phyloP scores from a whole-genome alignment of 257 asterid genomes.

The Solanum corneliomulleri region DNA sequence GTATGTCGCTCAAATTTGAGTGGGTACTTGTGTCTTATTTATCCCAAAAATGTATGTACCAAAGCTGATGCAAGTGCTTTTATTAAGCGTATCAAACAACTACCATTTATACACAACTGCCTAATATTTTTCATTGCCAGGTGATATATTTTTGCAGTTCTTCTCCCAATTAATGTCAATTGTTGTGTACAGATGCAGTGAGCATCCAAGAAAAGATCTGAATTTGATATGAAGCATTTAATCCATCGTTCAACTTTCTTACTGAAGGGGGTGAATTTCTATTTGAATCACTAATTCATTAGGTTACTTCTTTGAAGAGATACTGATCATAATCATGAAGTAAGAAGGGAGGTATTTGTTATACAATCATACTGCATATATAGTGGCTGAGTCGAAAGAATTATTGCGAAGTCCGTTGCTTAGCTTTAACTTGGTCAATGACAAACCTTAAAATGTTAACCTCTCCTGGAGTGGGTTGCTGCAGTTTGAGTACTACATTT shows the following conservation, averaged over 20 bases:
- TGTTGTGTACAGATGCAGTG: not conserved
- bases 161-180: not conserved
- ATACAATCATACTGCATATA: not conserved
- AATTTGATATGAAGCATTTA: not conserved
- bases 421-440: not conserved
- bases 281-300: not conserved
- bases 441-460: not conserved
- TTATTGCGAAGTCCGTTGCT: not conserved
- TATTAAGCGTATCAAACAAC: not conserved
- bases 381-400: not conserved
- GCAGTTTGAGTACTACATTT: not conserved
- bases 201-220: not conserved
- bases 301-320: not conserved
- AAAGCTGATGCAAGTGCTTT: not conserved
- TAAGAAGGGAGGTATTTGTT: not conserved
- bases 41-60: not conserved
- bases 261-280: not conserved
- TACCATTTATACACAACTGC: not conserved
- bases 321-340: not conserved
- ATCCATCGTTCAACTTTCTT: not conserved
- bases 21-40: not conserved
- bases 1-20: not conserved
- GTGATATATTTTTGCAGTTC: not conserved
- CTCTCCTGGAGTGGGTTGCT: not conserved
- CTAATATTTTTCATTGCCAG: not conserved